Evolutionary conservation across 306 rosid genomes (phyloP).

Genomic region (Arachis stenosperma): DNA sequence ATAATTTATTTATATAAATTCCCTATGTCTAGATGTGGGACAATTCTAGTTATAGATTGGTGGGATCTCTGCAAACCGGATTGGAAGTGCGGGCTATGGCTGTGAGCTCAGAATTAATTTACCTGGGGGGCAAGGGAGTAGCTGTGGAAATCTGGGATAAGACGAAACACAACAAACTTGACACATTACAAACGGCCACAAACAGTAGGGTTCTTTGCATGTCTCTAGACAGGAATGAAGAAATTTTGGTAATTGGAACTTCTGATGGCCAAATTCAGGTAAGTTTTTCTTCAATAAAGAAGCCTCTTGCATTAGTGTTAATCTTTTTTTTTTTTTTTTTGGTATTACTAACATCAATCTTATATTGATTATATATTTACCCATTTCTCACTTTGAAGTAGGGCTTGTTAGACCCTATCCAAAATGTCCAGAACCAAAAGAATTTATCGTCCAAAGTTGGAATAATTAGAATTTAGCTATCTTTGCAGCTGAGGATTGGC

Average conservation of each 20-base stretch:
- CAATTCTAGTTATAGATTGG: constrained; percentile 59
- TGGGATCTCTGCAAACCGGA: constrained; percentile 66
- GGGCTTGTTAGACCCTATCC: not conserved
- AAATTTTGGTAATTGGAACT: constrained; percentile 78
- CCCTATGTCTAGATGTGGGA: constrained; percentile 62
- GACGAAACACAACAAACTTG: constrained; percentile 64
- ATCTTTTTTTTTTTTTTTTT: not conserved
- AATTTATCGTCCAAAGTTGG: not conserved
- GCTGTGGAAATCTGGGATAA: constrained; percentile 79
- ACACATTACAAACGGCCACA: constrained; percentile 62
- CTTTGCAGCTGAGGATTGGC: too few species aligned
- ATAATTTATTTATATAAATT: constrained; percentile 25
- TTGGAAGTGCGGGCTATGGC: constrained; percentile 80
- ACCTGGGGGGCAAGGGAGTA: constrained; percentile 88
- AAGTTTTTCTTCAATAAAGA: not conserved
- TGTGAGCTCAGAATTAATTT: constrained; percentile 77
- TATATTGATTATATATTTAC: not conserved
- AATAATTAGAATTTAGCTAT: too few species aligned
- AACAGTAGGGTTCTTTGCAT: constrained; percentile 71
- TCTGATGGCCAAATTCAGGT: constrained; percentile 91
- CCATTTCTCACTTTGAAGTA: not conserved
- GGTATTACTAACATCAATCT: too few species aligned
- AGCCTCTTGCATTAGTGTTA: constrained; percentile 8
- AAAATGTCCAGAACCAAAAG: not conserved
- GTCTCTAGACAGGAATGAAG: constrained; percentile 71